Base-by-base conservation (phyloP, 1,139 yeast genomes). In the Protomyces gravidus region DNA sequence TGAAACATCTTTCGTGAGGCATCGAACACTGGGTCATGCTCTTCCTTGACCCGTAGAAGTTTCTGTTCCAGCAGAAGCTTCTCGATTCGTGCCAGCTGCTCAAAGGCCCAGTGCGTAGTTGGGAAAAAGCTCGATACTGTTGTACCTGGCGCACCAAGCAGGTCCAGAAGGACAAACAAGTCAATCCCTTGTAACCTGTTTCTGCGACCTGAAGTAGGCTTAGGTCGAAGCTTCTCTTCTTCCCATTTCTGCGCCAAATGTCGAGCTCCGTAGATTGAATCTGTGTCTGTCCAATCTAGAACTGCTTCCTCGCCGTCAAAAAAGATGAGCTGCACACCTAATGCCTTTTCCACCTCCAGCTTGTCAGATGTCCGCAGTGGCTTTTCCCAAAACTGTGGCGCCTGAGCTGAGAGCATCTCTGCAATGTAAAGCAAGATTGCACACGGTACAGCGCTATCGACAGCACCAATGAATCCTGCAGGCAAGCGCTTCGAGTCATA, bases 241-340 rank as follows among this genome's bases (percentile, higher is more conserved):
- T 68, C 67, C 80, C 80, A 76, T 49, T 66, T 63, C 0, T 67
- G 63, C 0, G 82, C 83, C 40, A 80, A 67, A 63, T 78, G 79
- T 19, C 77, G 73, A 0, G 85, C 77, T 0, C 85, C 85, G 65
- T 81, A 81, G 2, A 80, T 72, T 0, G 84, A 80, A 63, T 81
- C 85, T 0, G 71, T 67, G 7, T 72, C 73, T 0, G 77, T 67
- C 85, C 85, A 81, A 17, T 72, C 68, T 2, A 70, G 70, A 26
- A 79, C 66, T 0, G 85, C 84, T 65, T 81, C 85, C 65, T 81
- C 85, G 2, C 85, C 85, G 64, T 81, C 85, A 60, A 80, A 78
- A 65, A 81, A 80, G 0, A 81, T 70, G 9, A 81, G 67, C 63
- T 79, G 81, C 3, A 80, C 62, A 0, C 82, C 82, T 2, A 69